Percentiles rank a stretch among this genome's conserved stretches.
Evolutionary conservation across 1,139 yeast genomes (phyloP).

Genomic region (Candida buenavistaensis): DNA sequence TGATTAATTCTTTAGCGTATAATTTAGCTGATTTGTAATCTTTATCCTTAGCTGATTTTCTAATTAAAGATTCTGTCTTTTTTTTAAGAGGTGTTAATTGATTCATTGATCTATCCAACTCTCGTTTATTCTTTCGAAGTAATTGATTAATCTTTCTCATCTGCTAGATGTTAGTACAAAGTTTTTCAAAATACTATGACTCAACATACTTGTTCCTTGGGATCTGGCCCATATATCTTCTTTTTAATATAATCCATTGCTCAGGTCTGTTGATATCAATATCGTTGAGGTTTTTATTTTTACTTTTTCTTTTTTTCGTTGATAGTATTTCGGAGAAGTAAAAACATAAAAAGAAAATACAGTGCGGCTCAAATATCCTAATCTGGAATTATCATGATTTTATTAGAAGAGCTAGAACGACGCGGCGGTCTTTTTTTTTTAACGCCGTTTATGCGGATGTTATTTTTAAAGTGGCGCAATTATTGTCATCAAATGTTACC

Average conservation of each 20-base stretch:
- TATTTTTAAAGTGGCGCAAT: no score
- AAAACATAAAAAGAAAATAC: no score
- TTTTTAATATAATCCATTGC: constrained; percentile 79
- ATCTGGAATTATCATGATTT: no score
- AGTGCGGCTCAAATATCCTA: background rate
- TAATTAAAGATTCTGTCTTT: constrained; percentile 77
- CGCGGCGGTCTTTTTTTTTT: no score
- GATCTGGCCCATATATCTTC: constrained; percentile 94
- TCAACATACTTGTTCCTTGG: constrained; percentile 72
- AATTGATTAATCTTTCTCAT: constrained; percentile 81
- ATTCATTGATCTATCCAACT: constrained; percentile 70
- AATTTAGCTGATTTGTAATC: constrained; percentile 74
- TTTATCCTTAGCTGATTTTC: constrained; percentile 72
- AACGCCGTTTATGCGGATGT: no score
- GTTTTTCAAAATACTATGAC: no score
- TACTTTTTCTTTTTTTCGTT: background rate
- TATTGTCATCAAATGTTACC: no score
- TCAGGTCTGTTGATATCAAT: constrained; percentile 41
- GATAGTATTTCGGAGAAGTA: no score
- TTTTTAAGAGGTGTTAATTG: constrained; percentile 65
- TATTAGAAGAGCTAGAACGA: no score
- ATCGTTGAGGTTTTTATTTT: background rate
- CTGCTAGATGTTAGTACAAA: constrained; percentile 20
- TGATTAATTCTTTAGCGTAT: constrained; percentile 80
- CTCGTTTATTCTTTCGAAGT: constrained; percentile 82